Conservation (phyloP, 23 red algal species). For the Agarophyton chilense region DNA sequence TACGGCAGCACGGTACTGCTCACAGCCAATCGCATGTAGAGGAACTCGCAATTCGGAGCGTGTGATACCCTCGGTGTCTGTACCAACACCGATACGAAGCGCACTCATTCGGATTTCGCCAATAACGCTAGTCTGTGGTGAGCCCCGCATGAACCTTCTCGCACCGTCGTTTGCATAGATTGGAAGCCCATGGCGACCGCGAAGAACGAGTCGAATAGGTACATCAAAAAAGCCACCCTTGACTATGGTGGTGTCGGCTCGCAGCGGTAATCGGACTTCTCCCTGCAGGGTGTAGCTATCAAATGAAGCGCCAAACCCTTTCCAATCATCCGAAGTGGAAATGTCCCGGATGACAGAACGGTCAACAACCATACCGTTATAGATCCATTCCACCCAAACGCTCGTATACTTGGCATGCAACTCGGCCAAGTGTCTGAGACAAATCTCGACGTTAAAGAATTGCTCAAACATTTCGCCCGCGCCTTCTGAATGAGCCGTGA, state of each 20-base stretch:
- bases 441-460: slow-evolving; percentile 69
- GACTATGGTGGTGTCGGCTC: slow-evolving; percentile 41
- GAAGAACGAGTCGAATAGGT: slow-evolving; percentile 64
- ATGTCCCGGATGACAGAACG: slow-evolving; percentile 66
- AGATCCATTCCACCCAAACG: slow-evolving; percentile 86
- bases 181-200: slow-evolving; percentile 63
- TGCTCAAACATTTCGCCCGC: slow-evolving; percentile 77
- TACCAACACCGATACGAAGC: slow-evolving; percentile 49
- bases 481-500: background rate
- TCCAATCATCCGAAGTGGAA: slow-evolving; percentile 42
- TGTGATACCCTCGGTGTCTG: slow-evolving; percentile 22
- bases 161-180: slow-evolving; percentile 71
- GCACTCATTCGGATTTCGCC: slow-evolving; percentile 60
- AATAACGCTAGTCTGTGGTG: slow-evolving; percentile 17
- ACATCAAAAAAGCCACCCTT: slow-evolving; percentile 72
- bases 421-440: slow-evolving; percentile 59
- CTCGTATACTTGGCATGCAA: slow-evolving; percentile 76
- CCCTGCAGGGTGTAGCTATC: slow-evolving; percentile 58
- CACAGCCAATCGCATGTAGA: slow-evolving; percentile 54
- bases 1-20: slow-evolving; percentile 73
- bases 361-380: slow-evolving; percentile 73
- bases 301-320: slow-evolving; percentile 71
- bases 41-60: slow-evolving; percentile 58
- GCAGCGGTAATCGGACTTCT: slow-evolving; percentile 71
- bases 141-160: slow-evolving; percentile 47